Conservation (phyloP, 495 filamentous ascomycete species). For the Aspergillus ellipticus region DNA sequence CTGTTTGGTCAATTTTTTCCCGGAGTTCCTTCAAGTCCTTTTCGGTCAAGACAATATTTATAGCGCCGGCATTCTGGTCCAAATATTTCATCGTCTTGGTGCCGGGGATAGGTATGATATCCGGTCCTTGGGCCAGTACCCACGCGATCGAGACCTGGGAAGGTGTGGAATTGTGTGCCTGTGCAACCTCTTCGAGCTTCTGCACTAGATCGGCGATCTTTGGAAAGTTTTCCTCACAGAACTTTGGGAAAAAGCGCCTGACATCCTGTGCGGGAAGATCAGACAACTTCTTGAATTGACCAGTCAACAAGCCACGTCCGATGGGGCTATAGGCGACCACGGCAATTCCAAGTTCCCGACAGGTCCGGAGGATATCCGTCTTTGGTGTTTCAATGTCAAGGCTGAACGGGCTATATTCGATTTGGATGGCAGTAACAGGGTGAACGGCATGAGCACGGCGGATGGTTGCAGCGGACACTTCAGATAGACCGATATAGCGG, state of each 20-base stretch:
- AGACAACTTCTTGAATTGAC: slow-evolving; percentile 35
- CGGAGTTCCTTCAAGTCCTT: slow-evolving; percentile 47
- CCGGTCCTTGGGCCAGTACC: slow-evolving; percentile 52
- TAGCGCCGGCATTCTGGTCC: slow-evolving; percentile 53
- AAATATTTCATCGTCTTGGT: slow-evolving; percentile 54
- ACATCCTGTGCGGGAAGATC: slow-evolving; percentile 47
- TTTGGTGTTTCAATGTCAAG: slow-evolving; percentile 54
- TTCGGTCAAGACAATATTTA: slow-evolving; percentile 37
- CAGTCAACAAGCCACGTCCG: slow-evolving; percentile 56
- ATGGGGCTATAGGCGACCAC: slow-evolving; percentile 61
- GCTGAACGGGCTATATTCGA: slow-evolving; percentile 60
- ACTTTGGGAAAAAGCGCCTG: slow-evolving; percentile 37
- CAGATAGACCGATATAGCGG: slow-evolving; percentile 25
- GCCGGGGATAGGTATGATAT: slow-evolving; percentile 56
- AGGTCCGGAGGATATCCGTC: slow-evolving; percentile 47
- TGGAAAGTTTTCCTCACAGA: slow-evolving; percentile 47
- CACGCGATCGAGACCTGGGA: slow-evolving; percentile 52
- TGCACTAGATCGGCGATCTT: slow-evolving; percentile 49
- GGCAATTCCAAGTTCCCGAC: slow-evolving; percentile 59
- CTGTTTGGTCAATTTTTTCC: slow-evolving; percentile 2
- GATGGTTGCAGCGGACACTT: slow-evolving; percentile 52
- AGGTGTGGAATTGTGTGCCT: slow-evolving; percentile 43
- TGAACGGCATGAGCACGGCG: slow-evolving; percentile 57
- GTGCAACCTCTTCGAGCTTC: slow-evolving; percentile 37
- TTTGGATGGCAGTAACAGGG: slow-evolving; percentile 57